A percentile compares a stretch with the other conserved stretches of the same genome.
These are phyloP conservation scores for Claviceps pazoutovae DNA, from an alignment of 2,329 filamentous ascomycete species.

Conservation along the genomic window DNA sequence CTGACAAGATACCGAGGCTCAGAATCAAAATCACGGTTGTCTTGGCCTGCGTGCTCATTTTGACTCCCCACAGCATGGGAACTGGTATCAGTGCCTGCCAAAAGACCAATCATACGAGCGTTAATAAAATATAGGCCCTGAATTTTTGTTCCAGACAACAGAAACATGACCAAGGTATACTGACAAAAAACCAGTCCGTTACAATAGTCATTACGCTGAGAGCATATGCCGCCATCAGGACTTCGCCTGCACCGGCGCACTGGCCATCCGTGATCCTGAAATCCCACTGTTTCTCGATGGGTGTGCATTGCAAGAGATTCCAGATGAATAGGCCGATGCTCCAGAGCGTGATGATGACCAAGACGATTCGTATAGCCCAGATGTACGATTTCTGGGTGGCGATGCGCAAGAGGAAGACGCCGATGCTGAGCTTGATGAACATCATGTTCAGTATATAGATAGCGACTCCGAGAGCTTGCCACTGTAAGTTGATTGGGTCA, in stretches of 20 bases:
- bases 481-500: slow-evolving; percentile 17
- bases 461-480: slow-evolving; percentile 36
- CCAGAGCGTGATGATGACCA: slow-evolving; percentile 32
- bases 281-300: slow-evolving; percentile 38
- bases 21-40: slow-evolving; percentile 35
- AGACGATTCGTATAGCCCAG: slow-evolving; percentile 31
- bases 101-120: neutral
- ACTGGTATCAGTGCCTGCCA: slow-evolving; percentile 35
- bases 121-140: neutral
- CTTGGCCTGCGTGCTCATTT: slow-evolving; percentile 38
- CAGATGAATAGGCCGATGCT: slow-evolving; percentile 36
- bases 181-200: slow-evolving; percentile 40
- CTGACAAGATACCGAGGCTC: slow-evolving; percentile 32
- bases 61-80: slow-evolving; percentile 40
- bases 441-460: slow-evolving; percentile 40
- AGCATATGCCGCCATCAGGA: slow-evolving; percentile 35
- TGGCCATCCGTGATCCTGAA: slow-evolving; percentile 28
- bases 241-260: slow-evolving; percentile 29
- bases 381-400: slow-evolving; percentile 32
- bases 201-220: slow-evolving; percentile 37
- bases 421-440: slow-evolving; percentile 43
- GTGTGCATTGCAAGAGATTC: slow-evolving; percentile 37
- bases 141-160: neutral
- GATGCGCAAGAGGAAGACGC: slow-evolving; percentile 35
- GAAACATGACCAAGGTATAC: slow-evolving; percentile 5